Evolutionary conservation across 139 green algal genomes (phyloP).

Genomic region (Chlamydomonas schloesseri): DNA sequence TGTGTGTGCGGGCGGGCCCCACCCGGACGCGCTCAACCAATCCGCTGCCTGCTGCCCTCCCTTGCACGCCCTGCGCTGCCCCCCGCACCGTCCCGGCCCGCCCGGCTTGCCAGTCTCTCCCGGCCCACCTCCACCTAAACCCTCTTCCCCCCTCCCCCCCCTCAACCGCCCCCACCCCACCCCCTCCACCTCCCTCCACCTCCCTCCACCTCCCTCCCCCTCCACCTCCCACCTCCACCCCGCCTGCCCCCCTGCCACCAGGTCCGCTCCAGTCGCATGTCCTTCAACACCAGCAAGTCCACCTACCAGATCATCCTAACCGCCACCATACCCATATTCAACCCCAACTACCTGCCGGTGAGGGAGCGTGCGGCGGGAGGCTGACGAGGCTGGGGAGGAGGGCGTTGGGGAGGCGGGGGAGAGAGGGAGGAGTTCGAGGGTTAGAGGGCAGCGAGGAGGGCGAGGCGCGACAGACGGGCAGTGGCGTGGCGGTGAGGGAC

Average conservation of each 20-base stretch:
- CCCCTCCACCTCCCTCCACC: too few relatives aligned
- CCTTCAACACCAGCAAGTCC: slow-evolving; percentile 75
- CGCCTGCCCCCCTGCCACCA: background rate
- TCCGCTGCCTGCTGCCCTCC: background rate
- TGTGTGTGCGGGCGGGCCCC: background rate
- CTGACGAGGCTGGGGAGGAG: too few relatives aligned
- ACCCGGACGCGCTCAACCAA: background rate
- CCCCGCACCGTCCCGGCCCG: background rate
- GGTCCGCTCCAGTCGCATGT: slow-evolving; percentile 74
- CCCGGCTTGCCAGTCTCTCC: background rate
- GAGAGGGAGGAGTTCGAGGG: too few relatives aligned
- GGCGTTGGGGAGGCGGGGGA: too few relatives aligned
- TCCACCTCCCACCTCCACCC: too few relatives aligned
- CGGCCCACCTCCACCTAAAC: background rate
- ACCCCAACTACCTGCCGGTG: slow-evolving; percentile 86
- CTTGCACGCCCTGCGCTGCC: background rate
- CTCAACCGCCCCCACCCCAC: too few relatives aligned
- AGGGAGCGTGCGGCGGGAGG: too few relatives aligned
- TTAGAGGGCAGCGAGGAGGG: too few relatives aligned
- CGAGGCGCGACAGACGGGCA: too few relatives aligned
- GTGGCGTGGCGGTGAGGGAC: too few relatives aligned
- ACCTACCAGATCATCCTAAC: slow-evolving; percentile 82
- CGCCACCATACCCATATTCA: slow-evolving; percentile 77
- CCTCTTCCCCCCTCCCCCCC: too few relatives aligned
- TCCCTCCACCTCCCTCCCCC: too few relatives aligned